Conservation (phyloP, 225 moss, liverwort and hornwort genomes). For the Sphagnum contortum region DNA sequence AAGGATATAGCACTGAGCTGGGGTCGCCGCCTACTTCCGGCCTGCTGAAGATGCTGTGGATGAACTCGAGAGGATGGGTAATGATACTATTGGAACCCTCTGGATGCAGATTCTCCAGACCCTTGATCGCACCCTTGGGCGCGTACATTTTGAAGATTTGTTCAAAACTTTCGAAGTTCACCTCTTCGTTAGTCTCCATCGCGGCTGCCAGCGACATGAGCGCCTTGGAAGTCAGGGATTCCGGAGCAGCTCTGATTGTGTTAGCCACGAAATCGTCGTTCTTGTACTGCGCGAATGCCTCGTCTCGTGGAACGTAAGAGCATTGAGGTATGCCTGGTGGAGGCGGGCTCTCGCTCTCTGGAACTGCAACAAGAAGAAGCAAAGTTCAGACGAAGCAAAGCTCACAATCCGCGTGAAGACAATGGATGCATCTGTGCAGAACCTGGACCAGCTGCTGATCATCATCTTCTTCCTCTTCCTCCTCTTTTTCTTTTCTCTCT, state of each 20-base stretch:
- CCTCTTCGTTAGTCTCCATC: accelerated
- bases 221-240: too few species aligned
- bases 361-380: neutral
- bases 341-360: neutral
- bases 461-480: too few species aligned
- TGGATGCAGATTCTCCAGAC: neutral
- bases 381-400: slow-evolving; percentile 8
- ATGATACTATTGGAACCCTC: neutral
- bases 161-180: slow-evolving; percentile 10
- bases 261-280: slow-evolving; percentile 8
- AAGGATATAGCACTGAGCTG: too few species aligned
- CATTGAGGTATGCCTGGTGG: neutral
- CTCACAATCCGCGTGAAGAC: neutral
- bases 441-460: neutral
- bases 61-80: too few species aligned
- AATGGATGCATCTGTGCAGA: neutral
- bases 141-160: slow-evolving; percentile 5
- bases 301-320: slow-evolving; percentile 2
- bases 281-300: neutral
- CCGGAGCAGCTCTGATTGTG: neutral
- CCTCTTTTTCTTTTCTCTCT: too few species aligned
- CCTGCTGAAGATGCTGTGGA: too few species aligned
- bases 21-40: too few species aligned
- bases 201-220: slow-evolving; percentile 1
- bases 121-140: neutral